phyloP scores from a whole-genome alignment of 106 monocot species.

The Alisma plantagoaquatica region DNA sequence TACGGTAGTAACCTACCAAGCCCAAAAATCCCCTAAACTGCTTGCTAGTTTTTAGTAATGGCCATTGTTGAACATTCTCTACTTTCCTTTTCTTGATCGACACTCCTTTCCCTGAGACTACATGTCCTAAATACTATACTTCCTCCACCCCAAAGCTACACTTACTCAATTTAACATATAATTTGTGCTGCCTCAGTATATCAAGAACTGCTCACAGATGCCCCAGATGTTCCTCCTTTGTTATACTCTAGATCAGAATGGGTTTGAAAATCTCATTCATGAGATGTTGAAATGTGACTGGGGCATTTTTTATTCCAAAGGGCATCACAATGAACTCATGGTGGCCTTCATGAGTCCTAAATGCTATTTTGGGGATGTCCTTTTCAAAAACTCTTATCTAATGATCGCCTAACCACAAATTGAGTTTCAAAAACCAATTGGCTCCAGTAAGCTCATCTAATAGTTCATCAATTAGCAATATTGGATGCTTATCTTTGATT shows the following conservation, averaged over 20 bases:
- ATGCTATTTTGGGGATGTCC: neutral
- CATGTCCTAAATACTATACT: neutral
- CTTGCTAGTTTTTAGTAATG: neutral
- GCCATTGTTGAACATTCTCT: neutral
- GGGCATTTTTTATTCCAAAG: neutral
- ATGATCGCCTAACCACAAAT: neutral
- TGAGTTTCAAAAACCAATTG: neutral
- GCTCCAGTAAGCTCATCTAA: neutral
- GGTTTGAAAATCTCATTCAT: neutral
- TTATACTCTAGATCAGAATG: neutral
- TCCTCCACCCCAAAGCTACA: neutral
- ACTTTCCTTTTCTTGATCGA: neutral
- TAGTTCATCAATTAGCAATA: neutral
- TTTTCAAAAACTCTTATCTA: neutral
- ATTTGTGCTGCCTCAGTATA: neutral
- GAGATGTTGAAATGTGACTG: neutral
- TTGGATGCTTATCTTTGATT: neutral
- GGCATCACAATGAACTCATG: conserved; percentile 2
- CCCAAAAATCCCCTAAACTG: conserved; percentile 4
- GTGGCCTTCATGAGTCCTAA: neutral
- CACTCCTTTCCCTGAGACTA: neutral
- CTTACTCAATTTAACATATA: neutral
- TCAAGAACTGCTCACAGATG: neutral
- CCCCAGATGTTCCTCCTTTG: neutral
- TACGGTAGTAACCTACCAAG: conserved; percentile 3